Conservation (phyloP, 1,139 yeast genomes). For the Sugiyamaella japonica region DNA sequence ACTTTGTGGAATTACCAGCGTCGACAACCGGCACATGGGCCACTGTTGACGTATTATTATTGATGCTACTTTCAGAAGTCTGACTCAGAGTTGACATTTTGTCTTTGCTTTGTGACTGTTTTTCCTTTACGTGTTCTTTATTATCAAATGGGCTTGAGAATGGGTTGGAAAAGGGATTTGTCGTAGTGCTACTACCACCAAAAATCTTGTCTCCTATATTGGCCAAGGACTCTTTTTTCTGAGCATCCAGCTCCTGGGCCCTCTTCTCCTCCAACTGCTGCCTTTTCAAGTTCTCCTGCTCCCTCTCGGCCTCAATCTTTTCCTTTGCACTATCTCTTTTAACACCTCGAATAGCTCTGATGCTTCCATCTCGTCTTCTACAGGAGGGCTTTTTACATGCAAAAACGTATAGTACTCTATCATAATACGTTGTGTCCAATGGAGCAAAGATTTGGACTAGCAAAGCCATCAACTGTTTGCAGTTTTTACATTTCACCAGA, state of each 20-base stretch:
- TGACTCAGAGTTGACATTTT: constrained; percentile 12
- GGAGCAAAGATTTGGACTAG: constrained; percentile 81
- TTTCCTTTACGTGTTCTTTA: background rate
- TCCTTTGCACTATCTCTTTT: constrained; percentile 54
- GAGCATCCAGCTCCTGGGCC: constrained; percentile 37
- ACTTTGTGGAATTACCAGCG: constrained; percentile 1
- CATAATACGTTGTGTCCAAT: constrained; percentile 63
- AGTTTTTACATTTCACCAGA: constrained; percentile 60
- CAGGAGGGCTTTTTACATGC: constrained; percentile 67
- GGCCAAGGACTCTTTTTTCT: constrained; percentile 20
- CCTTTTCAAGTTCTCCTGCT: constrained; percentile 46
- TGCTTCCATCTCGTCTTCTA: constrained; percentile 63
- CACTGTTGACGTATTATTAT: background rate
- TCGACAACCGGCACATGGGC: background rate
- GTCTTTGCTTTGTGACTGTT: constrained; percentile 10
- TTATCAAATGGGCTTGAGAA: constrained; percentile 17
- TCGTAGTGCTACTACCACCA: constrained; percentile 23
- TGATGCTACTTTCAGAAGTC: background rate
- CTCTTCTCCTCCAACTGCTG: constrained; percentile 41
- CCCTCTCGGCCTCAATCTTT: constrained; percentile 46
- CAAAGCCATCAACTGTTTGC: constrained; percentile 62
- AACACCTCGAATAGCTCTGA: constrained; percentile 75
- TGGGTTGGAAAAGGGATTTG: constrained; percentile 31
- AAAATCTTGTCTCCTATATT: constrained; percentile 35
- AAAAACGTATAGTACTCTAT: constrained; percentile 77